Conservation (phyloP, 1,284 basidiomycete genomes). For the Pseudozyma sp. region DNA sequence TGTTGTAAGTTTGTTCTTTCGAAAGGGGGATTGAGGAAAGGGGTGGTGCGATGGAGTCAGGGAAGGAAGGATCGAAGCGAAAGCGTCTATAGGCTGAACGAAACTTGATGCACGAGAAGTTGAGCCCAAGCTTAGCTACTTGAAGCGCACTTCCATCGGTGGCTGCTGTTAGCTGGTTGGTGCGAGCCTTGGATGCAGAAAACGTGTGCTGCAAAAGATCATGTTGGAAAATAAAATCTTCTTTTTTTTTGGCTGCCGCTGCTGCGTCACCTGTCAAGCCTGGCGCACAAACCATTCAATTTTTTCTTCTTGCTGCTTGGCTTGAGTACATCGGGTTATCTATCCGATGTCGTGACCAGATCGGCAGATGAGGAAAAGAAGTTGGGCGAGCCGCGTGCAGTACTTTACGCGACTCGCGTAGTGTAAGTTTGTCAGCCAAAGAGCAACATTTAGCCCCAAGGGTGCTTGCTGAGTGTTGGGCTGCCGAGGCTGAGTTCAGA, state of each 20-base stretch:
- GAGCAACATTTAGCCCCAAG: slow-evolving; percentile 2
- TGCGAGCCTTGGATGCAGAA: no score
- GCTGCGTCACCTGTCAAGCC: no score
- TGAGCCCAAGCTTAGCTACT: no score
- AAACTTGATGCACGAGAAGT: neutral
- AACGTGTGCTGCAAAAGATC: no score
- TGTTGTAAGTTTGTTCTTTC: no score
- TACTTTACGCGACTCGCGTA: slow-evolving; percentile 21
- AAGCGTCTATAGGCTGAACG: neutral
- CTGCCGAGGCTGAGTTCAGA: slow-evolving; percentile 4
- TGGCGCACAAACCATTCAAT: neutral
- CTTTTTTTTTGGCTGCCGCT: no score
- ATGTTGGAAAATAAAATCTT: no score
- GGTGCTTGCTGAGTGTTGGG: slow-evolving; percentile 21
- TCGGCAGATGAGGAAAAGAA: neutral
- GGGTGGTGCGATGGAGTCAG: neutral
- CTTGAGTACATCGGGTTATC: neutral
- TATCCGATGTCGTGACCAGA: neutral
- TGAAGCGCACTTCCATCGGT: no score
- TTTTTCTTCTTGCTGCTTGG: neutral
- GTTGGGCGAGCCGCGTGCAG: neutral
- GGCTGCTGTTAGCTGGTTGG: no score
- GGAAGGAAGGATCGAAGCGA: neutral
- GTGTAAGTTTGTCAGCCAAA: slow-evolving; percentile 7
- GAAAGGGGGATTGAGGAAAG: no score